Evolutionary conservation across 2,329 filamentous ascomycete species (phyloP).

Genomic region (Phialophora expanda): DNA sequence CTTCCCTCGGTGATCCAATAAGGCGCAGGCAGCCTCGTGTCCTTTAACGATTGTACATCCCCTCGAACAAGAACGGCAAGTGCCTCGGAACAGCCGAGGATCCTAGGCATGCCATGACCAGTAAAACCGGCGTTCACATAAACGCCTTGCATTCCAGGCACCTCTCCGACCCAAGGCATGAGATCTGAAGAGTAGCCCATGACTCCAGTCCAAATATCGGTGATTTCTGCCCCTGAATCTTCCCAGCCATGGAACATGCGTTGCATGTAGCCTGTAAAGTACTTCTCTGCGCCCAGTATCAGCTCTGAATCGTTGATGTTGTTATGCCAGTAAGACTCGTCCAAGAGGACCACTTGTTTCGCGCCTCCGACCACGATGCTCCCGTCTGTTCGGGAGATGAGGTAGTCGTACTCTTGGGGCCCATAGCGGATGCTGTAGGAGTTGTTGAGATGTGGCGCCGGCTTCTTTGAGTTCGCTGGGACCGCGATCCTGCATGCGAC

Average conservation of each 20-base stretch:
- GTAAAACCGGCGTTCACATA: constrained; percentile 67
- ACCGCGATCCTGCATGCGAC: constrained; percentile 54
- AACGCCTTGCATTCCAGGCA: constrained; percentile 53
- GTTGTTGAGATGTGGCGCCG: constrained; percentile 44
- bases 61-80: constrained; percentile 48
- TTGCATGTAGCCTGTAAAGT: constrained; percentile 50
- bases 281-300: constrained; percentile 46
- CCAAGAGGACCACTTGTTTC: constrained; percentile 51
- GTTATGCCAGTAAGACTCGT: constrained; percentile 52
- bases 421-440: constrained; percentile 69
- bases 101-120: constrained; percentile 70
- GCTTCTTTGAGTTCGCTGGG: constrained; percentile 34
- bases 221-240: constrained; percentile 45
- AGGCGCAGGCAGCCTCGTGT: constrained; percentile 43
- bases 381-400: constrained; percentile 63
- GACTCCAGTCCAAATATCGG: constrained; percentile 53
- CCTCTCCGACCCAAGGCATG: constrained; percentile 58
- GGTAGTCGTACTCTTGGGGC: constrained; percentile 68
- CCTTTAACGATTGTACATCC: constrained; percentile 35
- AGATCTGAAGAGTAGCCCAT: constrained; percentile 60
- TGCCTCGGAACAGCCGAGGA: constrained; percentile 61
- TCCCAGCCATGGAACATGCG: constrained; percentile 47
- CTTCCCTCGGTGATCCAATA: constrained; percentile 44
- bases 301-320: constrained; percentile 50
- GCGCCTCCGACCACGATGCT: constrained; percentile 67